These are phyloP conservation scores for Neoboletus brunneissimus DNA, from an alignment of 768 basidiomycete species.

Conservation along the genomic window DNA sequence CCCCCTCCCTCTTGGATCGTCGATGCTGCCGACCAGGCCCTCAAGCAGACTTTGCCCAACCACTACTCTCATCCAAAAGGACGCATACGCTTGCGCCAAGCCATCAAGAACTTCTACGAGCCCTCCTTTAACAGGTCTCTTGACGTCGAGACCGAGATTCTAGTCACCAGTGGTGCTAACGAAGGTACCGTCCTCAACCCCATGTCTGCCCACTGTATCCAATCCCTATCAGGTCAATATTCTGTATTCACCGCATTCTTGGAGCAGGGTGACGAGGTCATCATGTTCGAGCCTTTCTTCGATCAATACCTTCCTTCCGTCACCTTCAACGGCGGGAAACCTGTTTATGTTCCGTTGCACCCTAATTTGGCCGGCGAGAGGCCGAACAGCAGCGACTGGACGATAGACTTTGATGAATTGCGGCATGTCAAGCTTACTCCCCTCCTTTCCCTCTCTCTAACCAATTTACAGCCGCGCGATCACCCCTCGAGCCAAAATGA, in stretches of 20 bases:
- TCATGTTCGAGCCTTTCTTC: conserved; percentile 98
- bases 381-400: conserved; percentile 78
- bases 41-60: conserved; percentile 60
- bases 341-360: conserved; percentile 93
- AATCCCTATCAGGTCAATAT: conserved; percentile 64
- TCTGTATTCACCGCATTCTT: conserved; percentile 91
- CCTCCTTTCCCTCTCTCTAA: conserved; percentile 1
- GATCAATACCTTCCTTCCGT: conserved; percentile 94
- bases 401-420: conserved; percentile 84
- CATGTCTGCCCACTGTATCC: background rate
- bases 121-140: conserved; percentile 66
- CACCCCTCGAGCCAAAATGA: conserved; percentile 88
- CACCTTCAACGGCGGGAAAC: conserved; percentile 90
- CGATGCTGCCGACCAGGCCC: conserved; percentile 67
- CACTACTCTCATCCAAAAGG: conserved; percentile 94
- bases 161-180: conserved; percentile 96
- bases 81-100: conserved; percentile 80
- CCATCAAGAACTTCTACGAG: conserved; percentile 79
- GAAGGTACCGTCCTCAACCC: conserved; percentile 56
- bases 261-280: conserved; percentile 92
- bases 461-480: conserved; percentile 60
- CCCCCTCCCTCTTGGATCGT: conserved; percentile 77
- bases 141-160: conserved; percentile 82
- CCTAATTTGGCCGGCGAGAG: conserved; percentile 60
- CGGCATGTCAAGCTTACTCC: conserved; percentile 42